phyloP scores from a whole-genome alignment of 495 filamentous ascomycete genomes.

The Talaromyces stipitatus region DNA sequence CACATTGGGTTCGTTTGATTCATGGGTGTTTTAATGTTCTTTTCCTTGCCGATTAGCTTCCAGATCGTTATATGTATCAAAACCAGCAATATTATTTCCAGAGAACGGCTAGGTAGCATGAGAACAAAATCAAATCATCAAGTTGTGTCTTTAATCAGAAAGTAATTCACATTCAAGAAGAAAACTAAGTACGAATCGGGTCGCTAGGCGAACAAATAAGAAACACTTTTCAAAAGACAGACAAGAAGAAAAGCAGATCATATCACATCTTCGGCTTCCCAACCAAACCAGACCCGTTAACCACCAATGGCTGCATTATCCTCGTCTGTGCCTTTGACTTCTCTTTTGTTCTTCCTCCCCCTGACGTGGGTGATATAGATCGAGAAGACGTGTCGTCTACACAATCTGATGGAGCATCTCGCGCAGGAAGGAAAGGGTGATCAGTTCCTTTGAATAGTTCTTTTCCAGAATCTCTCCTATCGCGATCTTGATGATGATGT shows the following conservation, averaged over 20 bases:
- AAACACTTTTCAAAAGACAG: not conserved
- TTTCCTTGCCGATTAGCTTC: not conserved
- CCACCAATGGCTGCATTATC: slow-evolving; percentile 23
- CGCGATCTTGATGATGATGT: not conserved
- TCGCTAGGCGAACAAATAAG: not conserved
- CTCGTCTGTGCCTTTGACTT: not conserved
- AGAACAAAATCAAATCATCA: not conserved
- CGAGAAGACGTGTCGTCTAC: not conserved
- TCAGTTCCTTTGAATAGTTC: not conserved
- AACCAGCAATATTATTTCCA: not conserved
- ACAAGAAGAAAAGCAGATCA: not conserved
- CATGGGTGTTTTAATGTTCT: not conserved
- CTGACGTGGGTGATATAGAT: not conserved
- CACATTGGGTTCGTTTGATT: not conserved
- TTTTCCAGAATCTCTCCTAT: not conserved
- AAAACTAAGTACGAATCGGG: not conserved
- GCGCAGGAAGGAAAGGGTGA: not conserved
- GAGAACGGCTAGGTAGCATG: not conserved
- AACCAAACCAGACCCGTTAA: slow-evolving; percentile 29
- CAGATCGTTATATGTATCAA: not conserved
- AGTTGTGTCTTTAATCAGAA: not conserved
- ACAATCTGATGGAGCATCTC: not conserved
- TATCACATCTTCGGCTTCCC: not conserved
- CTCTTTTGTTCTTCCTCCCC: not conserved
- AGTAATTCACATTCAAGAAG: not conserved